Conservation (phyloP, 495 filamentous ascomycete species). For the Durotheca rogersii region DNA sequence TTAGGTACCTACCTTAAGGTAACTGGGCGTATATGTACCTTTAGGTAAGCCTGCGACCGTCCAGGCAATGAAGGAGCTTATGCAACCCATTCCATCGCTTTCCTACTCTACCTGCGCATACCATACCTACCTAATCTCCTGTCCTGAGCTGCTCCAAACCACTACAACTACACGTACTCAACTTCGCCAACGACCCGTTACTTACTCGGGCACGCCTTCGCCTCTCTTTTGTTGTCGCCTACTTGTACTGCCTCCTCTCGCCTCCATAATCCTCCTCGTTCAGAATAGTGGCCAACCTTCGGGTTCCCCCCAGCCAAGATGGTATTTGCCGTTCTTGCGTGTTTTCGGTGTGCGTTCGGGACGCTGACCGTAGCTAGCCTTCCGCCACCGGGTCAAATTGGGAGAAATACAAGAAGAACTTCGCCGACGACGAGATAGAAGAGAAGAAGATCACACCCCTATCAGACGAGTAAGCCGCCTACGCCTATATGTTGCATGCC, state of each 20-base stretch:
- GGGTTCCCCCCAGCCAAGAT: constrained; percentile 24
- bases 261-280: too few species aligned
- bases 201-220: background rate
- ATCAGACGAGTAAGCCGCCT: constrained; percentile 78
- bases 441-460: constrained; percentile 99
- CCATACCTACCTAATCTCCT: constrained; percentile 5
- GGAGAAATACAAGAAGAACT: constrained; percentile 98
- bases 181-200: background rate
- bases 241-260: constrained; percentile 5
- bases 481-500: constrained; percentile 1
- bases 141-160: constrained; percentile 7
- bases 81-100: too few species aligned
- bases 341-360: background rate
- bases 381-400: constrained; percentile 90
- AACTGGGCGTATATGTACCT: too few species aligned
- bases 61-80: constrained; percentile 34
- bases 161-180: constrained; percentile 22
- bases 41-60: constrained; percentile 16
- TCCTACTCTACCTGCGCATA: too few species aligned
- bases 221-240: constrained; percentile 30
- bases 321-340: constrained; percentile 17
- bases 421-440: constrained; percentile 90
- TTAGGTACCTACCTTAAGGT: too few species aligned
- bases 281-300: too few species aligned
- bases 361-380: constrained; percentile 54